Conservation (phyloP, 306 rosid species). For the Medicago arabica region DNA sequence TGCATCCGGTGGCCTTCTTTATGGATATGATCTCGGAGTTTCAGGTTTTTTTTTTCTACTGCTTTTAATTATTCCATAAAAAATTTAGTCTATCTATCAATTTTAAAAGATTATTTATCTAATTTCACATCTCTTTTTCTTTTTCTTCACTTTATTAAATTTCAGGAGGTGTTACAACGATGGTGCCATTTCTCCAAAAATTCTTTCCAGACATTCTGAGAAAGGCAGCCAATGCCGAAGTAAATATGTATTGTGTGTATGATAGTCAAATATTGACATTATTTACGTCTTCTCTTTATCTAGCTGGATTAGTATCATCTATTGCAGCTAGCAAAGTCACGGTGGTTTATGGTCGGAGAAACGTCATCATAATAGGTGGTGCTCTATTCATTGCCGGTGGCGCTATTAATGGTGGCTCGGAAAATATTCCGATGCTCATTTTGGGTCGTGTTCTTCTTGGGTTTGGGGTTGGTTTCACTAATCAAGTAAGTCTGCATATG, state of each 20-base stretch:
- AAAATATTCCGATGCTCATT: constrained; percentile 1
- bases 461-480: background rate
- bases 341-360: background rate
- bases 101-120: no score
- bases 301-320: constrained; percentile 61
- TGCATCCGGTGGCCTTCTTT: background rate
- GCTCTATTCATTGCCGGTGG: background rate
- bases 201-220: constrained; percentile 63
- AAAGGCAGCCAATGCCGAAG: constrained; percentile 40
- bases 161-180: constrained; percentile 72
- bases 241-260: constrained; percentile 61
- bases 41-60: background rate
- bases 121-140: no score
- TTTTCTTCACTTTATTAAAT: background rate
- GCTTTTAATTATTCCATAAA: no score
- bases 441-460: constrained; percentile 16
- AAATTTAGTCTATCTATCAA: no score
- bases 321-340: constrained; percentile 64
- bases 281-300: constrained; percentile 71
- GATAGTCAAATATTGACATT: constrained; percentile 67
- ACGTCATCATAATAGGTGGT: background rate
- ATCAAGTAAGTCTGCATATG: background rate
- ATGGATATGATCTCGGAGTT: background rate
- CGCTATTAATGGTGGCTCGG: background rate
- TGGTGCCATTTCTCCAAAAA: constrained; percentile 63